These are phyloP conservation scores for Corinectria fuckeliana DNA, from an alignment of 2,329 filamentous ascomycete genomes.

Conservation along the genomic window DNA sequence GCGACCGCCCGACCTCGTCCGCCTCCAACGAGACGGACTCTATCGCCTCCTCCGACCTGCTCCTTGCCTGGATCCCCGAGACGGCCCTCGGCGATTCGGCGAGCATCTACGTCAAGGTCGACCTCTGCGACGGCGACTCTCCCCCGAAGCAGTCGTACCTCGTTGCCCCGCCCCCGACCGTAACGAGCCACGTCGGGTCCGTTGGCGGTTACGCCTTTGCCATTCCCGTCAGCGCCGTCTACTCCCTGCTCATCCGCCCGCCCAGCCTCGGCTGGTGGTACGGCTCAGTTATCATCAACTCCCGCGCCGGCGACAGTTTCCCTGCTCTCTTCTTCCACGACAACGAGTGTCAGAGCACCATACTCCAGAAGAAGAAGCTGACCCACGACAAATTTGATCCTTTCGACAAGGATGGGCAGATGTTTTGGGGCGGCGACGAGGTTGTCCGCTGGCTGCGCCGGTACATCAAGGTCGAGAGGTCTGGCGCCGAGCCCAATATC, in stretches of 20 bases:
- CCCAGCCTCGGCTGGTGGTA: slow-evolving; percentile 99
- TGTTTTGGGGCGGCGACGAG: slow-evolving; percentile 99
- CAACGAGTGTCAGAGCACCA: slow-evolving; percentile 93
- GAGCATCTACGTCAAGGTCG: slow-evolving; percentile 93
- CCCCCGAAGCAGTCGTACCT: slow-evolving; percentile 87
- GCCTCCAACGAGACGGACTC: slow-evolving; percentile 45
- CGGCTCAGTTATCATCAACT: slow-evolving; percentile 93
- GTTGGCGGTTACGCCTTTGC: slow-evolving; percentile 89
- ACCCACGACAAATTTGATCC: slow-evolving; percentile 88
- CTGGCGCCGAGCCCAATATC: slow-evolving; percentile 84
- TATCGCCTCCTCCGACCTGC: slow-evolving; percentile 71
- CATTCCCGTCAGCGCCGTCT: slow-evolving; percentile 87
- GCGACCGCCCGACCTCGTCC: slow-evolving; percentile 47
- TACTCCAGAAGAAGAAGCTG: slow-evolving; percentile 88
- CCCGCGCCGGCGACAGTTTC: slow-evolving; percentile 87
- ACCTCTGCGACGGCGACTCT: slow-evolving; percentile 80
- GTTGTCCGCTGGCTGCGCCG: slow-evolving; percentile 87
- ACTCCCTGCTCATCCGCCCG: slow-evolving; percentile 86
- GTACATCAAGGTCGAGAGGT: slow-evolving; percentile 84
- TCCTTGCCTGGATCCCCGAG: slow-evolving; percentile 94
- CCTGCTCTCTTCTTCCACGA: slow-evolving; percentile 98
- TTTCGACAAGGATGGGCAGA: slow-evolving; percentile 81
- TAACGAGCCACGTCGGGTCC: slow-evolving; percentile 74
- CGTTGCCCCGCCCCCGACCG: slow-evolving; percentile 88
- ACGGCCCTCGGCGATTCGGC: slow-evolving; percentile 84